phyloP scores from a whole-genome alignment of 306 rosid genomes.

The Citrullus colocynthis region DNA sequence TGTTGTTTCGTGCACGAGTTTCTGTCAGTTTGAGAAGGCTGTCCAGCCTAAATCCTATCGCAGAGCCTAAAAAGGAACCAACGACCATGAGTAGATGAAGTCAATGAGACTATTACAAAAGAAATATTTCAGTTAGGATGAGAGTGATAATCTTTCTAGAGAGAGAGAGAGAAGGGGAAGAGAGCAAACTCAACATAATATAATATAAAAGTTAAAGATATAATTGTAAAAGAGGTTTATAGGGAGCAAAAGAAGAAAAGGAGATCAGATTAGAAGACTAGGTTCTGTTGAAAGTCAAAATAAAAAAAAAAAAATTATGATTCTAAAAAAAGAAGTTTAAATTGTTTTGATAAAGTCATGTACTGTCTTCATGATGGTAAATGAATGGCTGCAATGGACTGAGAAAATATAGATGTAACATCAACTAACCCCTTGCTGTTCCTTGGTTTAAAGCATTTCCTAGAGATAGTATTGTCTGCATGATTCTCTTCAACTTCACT shows the following conservation, averaged over 20 bases:
- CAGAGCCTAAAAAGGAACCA: conserved; percentile 41
- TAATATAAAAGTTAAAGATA: not conserved
- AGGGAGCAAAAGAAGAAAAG: not conserved
- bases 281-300: not conserved
- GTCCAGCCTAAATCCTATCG: conserved; percentile 77
- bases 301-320: not conserved
- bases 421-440: conserved; percentile 77
- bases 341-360: not conserved
- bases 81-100: not conserved
- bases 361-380: not conserved
- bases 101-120: not conserved
- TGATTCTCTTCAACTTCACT: conserved; percentile 76
- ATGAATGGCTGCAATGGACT: not conserved
- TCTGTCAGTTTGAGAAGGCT: conserved; percentile 84
- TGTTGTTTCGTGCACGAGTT: conserved; percentile 70
- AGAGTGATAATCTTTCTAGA: not conserved
- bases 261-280: not conserved
- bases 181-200: not conserved
- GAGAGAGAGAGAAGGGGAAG: not conserved
- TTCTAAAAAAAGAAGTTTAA: not conserved
- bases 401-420: conserved; percentile 5
- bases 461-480: conserved; percentile 89
- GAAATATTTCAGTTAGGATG: not conserved
- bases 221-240: not conserved
- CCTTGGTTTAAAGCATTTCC: conserved; percentile 98